Evolutionary conservation across 2,329 filamentous ascomycete genomes (phyloP).

Genomic region (Fusarium sp.): DNA sequence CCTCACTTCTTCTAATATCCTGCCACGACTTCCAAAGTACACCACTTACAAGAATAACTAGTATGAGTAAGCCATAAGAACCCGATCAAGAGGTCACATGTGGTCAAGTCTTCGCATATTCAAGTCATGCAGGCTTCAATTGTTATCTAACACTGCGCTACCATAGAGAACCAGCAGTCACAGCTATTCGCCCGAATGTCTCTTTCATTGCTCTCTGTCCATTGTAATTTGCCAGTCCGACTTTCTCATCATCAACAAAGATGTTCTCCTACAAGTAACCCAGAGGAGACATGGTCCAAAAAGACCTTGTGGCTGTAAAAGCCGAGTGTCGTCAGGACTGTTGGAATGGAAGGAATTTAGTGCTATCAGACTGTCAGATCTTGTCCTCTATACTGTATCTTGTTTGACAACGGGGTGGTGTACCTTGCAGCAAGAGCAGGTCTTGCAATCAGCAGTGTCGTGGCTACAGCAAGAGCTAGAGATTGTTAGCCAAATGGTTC

Average conservation of each 20-base stretch:
- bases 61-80: neutral
- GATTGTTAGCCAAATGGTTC: conserved; percentile 7
- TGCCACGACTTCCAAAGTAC: neutral
- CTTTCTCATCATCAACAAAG: conserved; percentile 19
- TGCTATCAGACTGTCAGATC: conserved; percentile 41
- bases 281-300: conserved; percentile 24
- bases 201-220: conserved; percentile 28
- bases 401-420: neutral
- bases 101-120: conserved; percentile 5
- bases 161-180: conserved; percentile 37
- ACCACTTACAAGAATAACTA: neutral
- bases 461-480: conserved; percentile 46
- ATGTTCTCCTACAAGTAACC: conserved; percentile 22
- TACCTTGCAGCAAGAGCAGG: conserved; percentile 49
- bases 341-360: conserved; percentile 43
- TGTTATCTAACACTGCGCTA: conserved; percentile 44
- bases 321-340: conserved; percentile 31
- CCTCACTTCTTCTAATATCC: neutral
- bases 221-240: conserved; percentile 18
- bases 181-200: conserved; percentile 44
- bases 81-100: conserved; percentile 3
- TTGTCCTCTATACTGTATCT: fast-evolving
- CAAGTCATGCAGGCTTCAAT: conserved; percentile 48
- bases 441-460: conserved; percentile 37
- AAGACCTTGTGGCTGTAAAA: conserved; percentile 16